Evolutionary conservation across 2,329 filamentous ascomycete genomes (phyloP).

Genomic region (Penicillium fuscoglaucum): DNA sequence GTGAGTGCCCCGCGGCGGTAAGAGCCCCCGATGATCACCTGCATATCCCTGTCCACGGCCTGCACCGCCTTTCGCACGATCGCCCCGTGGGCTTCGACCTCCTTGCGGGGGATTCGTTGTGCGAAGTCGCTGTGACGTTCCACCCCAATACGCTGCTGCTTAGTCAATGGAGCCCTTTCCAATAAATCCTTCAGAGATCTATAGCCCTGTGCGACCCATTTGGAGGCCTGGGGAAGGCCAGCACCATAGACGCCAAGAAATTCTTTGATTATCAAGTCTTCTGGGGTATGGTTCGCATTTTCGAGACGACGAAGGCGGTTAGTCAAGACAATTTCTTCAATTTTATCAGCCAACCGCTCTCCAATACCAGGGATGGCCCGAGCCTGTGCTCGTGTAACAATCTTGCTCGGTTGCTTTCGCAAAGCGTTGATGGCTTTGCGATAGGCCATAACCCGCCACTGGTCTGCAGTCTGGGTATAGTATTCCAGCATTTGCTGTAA

Average conservation of each 20-base stretch:
- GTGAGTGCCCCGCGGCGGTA: conserved; percentile 75
- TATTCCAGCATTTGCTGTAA: conserved; percentile 77
- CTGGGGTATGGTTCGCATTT: conserved; percentile 65
- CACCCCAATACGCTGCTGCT: conserved; percentile 72
- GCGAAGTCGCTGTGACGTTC: conserved; percentile 79
- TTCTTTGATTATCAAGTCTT: conserved; percentile 63
- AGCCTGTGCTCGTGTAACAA: conserved; percentile 71
- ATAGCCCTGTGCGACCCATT: conserved; percentile 75
- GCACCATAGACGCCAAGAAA: conserved; percentile 82
- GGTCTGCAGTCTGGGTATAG: conserved; percentile 72
- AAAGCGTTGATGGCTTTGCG: conserved; percentile 74
- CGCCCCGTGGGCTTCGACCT: conserved; percentile 69
- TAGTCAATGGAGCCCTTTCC: conserved; percentile 61
- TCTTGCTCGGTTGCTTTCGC: conserved; percentile 62
- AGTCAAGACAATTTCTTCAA: conserved; percentile 83
- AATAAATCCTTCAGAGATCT: conserved; percentile 71
- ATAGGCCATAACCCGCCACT: conserved; percentile 75
- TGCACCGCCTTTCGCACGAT: conserved; percentile 62
- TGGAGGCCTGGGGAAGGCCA: conserved; percentile 67
- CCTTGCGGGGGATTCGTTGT: conserved; percentile 71
- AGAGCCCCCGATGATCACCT: conserved; percentile 77
- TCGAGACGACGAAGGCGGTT: conserved; percentile 71
- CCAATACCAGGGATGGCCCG: conserved; percentile 68
- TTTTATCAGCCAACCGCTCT: conserved; percentile 72
- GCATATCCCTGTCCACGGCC: conserved; percentile 61